These are phyloP conservation scores for Botrytis elliptica DNA, from an alignment of 2,329 filamentous ascomycete genomes.

Conservation along the genomic window DNA sequence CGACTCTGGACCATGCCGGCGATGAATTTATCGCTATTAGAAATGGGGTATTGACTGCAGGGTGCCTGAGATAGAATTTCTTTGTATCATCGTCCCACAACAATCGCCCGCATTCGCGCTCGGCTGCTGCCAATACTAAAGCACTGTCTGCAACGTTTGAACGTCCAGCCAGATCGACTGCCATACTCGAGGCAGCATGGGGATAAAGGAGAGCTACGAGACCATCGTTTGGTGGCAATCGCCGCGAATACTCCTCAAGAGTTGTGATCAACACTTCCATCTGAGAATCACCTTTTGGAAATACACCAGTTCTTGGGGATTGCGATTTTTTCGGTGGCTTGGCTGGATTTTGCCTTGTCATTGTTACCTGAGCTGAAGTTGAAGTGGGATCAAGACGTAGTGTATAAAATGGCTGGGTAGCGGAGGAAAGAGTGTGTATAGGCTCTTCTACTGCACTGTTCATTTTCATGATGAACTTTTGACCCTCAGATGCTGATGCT, in stretches of 20 bases:
- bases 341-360: constrained; percentile 59
- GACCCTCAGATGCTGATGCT: constrained; percentile 57
- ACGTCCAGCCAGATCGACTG: constrained; percentile 48
- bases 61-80: constrained; percentile 62
- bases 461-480: constrained; percentile 59
- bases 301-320: constrained; percentile 28
- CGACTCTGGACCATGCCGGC: constrained; percentile 58
- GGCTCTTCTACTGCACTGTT: constrained; percentile 58
- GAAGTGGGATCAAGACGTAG: constrained; percentile 64
- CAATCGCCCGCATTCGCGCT: constrained; percentile 67
- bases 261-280: constrained; percentile 56
- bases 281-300: constrained; percentile 31
- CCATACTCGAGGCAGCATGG: constrained; percentile 60
- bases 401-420: constrained; percentile 64
- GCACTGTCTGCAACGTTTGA: constrained; percentile 52
- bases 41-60: constrained; percentile 62
- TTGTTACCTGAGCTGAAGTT: constrained; percentile 58
- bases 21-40: constrained; percentile 58
- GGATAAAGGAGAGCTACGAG: constrained; percentile 70
- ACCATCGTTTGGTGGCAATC: constrained; percentile 57
- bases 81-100: constrained; percentile 66
- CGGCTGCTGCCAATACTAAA: constrained; percentile 60
- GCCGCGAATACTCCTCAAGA: constrained; percentile 54
- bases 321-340: constrained; percentile 43
- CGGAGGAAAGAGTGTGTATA: constrained; percentile 64